These are phyloP conservation scores for Sequoiadendron giganteum DNA, from an alignment of 75 land plant genomes.

Conservation along the genomic window DNA sequence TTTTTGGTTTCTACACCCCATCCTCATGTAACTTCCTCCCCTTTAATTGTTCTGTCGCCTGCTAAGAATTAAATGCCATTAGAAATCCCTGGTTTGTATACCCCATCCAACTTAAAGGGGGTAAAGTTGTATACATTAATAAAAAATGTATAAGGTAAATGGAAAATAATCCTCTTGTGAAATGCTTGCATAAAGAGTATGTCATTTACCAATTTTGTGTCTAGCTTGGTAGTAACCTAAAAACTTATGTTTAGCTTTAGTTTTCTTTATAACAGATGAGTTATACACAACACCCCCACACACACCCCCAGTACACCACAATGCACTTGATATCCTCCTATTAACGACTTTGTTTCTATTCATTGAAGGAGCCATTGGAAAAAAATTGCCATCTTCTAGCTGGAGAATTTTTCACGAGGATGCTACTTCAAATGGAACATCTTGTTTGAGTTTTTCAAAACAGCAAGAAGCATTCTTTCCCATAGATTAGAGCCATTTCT, in stretches of 20 bases:
- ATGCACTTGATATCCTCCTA: background rate
- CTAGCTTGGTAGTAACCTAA: too few species aligned
- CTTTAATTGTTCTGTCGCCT: background rate
- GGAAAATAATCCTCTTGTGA: too few species aligned
- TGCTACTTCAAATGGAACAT: background rate
- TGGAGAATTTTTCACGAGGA: background rate
- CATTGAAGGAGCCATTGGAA: background rate
- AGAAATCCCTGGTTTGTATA: background rate
- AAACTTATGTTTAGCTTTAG: too few species aligned
- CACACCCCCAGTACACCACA: background rate
- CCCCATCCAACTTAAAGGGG: background rate
- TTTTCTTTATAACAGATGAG: too few species aligned
- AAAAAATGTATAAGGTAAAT: too few species aligned
- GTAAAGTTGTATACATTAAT: background rate
- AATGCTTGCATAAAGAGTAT: too few species aligned
- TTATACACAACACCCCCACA: background rate
- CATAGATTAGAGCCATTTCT: background rate
- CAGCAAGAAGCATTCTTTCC: background rate
- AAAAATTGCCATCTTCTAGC: background rate
- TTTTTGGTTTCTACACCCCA: background rate
- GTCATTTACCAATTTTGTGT: too few species aligned
- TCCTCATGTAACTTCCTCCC: background rate
- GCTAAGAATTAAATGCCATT: background rate
- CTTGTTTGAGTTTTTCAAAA: background rate
- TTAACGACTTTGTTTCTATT: background rate